These are phyloP conservation scores for Chytridiales sp. DNA, from an alignment of 371 early-diverging fungal species.

Conservation along the genomic window DNA sequence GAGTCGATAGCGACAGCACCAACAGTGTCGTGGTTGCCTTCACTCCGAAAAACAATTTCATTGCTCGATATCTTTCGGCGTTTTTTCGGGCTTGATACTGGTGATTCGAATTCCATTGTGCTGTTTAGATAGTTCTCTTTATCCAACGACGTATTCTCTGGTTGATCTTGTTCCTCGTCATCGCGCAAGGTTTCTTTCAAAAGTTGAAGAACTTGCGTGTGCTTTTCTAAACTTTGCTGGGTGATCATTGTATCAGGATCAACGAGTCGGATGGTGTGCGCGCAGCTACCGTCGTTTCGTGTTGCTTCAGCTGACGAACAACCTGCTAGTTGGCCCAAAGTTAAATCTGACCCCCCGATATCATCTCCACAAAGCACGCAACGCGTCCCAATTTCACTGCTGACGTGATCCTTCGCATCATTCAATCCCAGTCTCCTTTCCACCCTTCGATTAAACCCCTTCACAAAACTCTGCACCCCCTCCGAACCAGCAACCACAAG, in stretches of 20 bases:
- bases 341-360: not conserved
- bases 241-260: too few species aligned
- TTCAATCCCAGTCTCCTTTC: too few species aligned
- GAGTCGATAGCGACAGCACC: constrained; percentile 79
- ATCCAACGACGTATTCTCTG: not conserved
- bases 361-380: too few species aligned
- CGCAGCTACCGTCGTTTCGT: too few species aligned
- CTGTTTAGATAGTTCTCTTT: not conserved
- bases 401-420: not conserved
- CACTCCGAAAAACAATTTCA: not conserved
- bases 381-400: not conserved
- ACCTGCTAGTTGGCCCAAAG: not conserved
- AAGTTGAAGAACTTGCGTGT: too few species aligned
- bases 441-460: not conserved
- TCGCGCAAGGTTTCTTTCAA: not conserved
- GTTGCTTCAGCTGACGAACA: too few species aligned
- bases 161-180: not conserved
- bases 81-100: not conserved
- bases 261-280: too few species aligned
- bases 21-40: constrained; percentile 66
- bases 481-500: constrained; percentile 55
- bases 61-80: not conserved
- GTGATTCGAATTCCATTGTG: not conserved
- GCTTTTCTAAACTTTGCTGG: too few species aligned
- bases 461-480: constrained; percentile 10